A percentile compares a stretch with the other conserved stretches of the same genome.
Evolutionary conservation across 345 rosid genomes (phyloP).

Genomic region (Hirschfeldia incana): DNA sequence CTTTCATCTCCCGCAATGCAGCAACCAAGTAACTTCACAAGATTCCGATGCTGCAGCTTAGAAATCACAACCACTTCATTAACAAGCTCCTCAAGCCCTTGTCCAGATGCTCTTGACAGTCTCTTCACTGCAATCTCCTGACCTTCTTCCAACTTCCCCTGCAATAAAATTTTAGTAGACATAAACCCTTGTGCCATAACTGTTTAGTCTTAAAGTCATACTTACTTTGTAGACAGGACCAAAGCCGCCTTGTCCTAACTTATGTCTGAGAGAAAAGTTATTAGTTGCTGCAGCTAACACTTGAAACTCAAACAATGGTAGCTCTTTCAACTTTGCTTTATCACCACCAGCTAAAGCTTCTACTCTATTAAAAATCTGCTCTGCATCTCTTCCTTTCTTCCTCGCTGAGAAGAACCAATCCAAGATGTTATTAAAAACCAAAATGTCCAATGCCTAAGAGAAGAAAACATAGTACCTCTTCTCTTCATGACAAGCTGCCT

Average conservation of each 20-base stretch:
- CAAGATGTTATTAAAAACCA: not conserved
- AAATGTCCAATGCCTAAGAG: not conserved
- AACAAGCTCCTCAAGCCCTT: slow-evolving; percentile 60
- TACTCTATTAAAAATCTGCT: slow-evolving; percentile 32
- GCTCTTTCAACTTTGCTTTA: slow-evolving; percentile 39
- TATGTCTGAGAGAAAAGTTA: slow-evolving; percentile 37
- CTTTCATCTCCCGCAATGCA: slow-evolving; percentile 44
- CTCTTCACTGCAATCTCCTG: slow-evolving; percentile 62
- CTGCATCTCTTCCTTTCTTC: slow-evolving; percentile 34
- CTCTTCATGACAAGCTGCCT: slow-evolving; percentile 17
- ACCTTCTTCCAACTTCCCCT: slow-evolving; percentile 56
- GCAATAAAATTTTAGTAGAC: not conserved
- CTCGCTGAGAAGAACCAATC: slow-evolving; percentile 21
- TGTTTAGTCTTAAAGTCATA: not conserved
- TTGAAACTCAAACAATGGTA: slow-evolving; percentile 46
- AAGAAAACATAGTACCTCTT: not conserved
- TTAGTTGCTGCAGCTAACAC: slow-evolving; percentile 48
- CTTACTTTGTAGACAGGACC: slow-evolving; percentile 47
- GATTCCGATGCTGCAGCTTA: slow-evolving; percentile 61
- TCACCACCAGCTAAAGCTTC: slow-evolving; percentile 43
- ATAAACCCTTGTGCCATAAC: not conserved
- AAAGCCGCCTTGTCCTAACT: slow-evolving; percentile 59
- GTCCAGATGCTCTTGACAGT: slow-evolving; percentile 54
- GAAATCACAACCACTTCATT: slow-evolving; percentile 58
- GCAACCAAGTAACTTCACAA: slow-evolving; percentile 47